Base-by-base conservation (phyloP, 2,329 filamentous ascomycete species). In the Neopestalotiopsis sp. region DNA sequence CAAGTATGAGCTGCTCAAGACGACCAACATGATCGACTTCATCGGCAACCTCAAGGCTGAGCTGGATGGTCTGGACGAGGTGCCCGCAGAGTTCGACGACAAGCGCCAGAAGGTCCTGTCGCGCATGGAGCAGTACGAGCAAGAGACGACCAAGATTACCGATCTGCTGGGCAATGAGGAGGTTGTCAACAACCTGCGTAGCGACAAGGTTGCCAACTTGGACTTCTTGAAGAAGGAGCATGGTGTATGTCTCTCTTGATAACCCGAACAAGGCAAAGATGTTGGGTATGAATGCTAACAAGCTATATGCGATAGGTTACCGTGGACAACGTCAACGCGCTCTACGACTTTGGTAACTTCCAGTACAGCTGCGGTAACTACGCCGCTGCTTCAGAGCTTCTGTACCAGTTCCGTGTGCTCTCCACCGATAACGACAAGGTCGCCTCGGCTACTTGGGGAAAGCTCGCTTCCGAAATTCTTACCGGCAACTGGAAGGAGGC, bases 391-490 rank as follows among this genome's bases (percentile, higher is more conserved):
- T 92, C 94, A 72, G 96, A 98, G 79, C 88, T 97, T 75, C 91
- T 99, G 66, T 98, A 98, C 86, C 94, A 97, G 81, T 99, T 98
- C 90, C 93, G 96, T 79, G 94, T 99, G 73, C 89, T 99, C 76
- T 98, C 95, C 68, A 99, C 95, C 76, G 96, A 99, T 83, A 97
- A 97, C 85, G 96, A 98, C 88, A 97, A 97, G 86, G 95, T 98
- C 74, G 90, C 94, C 69, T 93, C 93, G 67, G 96, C 96, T 70
- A 98, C 95, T 71, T 99, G 96, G 96, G 96, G 96, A 81, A 98
- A 98, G 86, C 89, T 99, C 71, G 96, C 95, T 65, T 97, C 92
- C 74, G 96, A 99, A 83, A 98, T 99, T 79, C 89, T 99, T 73
- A 94, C 91, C 74, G 93, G 93, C 74, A 97, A 95, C 87, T 99